Base-by-base conservation (phyloP, 129 eudicot species). In the Tagetes erecta region DNA sequence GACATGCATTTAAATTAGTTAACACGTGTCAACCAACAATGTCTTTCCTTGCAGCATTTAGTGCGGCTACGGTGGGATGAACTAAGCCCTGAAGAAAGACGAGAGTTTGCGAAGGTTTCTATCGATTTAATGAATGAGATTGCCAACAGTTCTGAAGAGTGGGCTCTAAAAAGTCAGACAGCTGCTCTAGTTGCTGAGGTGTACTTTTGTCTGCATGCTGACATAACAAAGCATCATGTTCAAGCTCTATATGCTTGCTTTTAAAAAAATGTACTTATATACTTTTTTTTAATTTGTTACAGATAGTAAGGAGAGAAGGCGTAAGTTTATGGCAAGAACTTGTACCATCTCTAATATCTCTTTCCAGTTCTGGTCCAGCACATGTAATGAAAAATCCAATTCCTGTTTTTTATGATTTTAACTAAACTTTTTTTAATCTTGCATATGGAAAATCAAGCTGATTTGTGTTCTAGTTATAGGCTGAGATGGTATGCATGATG, bases 181-280 rank as follows among this genome's bases (percentile, higher is more conserved):
- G 91, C 99, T 80, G 96, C 97, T 73, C 87, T 94, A 57, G 84
- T 88, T 67, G 99, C 97, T 38, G 99, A 94, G 97, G 98, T 93
- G 47, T 57, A 34, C 47, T 71, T 74, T 40, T 75, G 50, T 34
- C 52, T 73, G 58, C 77, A 64, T 75, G 41, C 46, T 57, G 20
- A 74, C 30, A 20, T 63, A 78, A 59, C 35, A 55, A 68, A 56
- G 14, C 58, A 35, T 33, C 39, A 1, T 72, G 71, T 6, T 77
- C 53, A 79, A 55, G 78, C 58, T 74, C 39, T 35, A 44, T 66
- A 31, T 31, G 47, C 41, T 30, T 64, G n/a, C 58, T 52, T 71
- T 40, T 27, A 20, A 20, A 20, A 20, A 20, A 20, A 20, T 20
- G 27, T 20, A 20, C 27, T 20, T 20, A 20, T 20, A 20, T 20